These are phyloP conservation scores for Globisporangium apiculatum DNA, from an alignment of 352 stramenopile genomes.

Conservation along the genomic window DNA sequence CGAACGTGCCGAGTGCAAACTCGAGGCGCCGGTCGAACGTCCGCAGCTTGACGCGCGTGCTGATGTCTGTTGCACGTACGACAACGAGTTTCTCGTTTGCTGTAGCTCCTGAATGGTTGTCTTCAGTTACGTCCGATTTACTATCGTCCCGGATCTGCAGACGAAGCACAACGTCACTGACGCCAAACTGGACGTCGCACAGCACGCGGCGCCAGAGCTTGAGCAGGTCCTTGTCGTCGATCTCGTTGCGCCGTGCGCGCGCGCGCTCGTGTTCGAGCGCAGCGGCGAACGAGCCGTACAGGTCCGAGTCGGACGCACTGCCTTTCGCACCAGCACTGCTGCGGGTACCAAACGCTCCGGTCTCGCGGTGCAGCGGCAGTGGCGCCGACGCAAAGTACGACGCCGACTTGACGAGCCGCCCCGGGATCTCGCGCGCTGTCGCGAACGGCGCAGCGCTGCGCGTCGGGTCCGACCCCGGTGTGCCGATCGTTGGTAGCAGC, in stretches of 20 bases:
- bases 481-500: neutral
- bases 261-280: constrained; percentile 31
- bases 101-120: neutral
- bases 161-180: constrained; percentile 40
- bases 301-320: constrained; percentile 20
- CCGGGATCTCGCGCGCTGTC: constrained; percentile 10
- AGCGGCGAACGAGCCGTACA: constrained; percentile 29
- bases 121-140: neutral
- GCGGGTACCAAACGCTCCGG: neutral
- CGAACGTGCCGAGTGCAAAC: constrained; percentile 67
- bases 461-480: constrained; percentile 9
- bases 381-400: constrained; percentile 16
- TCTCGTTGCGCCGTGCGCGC: constrained; percentile 35
- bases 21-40: constrained; percentile 64
- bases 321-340: constrained; percentile 7
- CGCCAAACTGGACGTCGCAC: constrained; percentile 49
- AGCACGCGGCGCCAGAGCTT: constrained; percentile 76
- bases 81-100: constrained; percentile 40
- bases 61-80: constrained; percentile 49
- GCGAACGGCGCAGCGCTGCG: constrained; percentile 1
- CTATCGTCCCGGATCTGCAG: constrained; percentile 49
- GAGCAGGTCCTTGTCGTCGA: constrained; percentile 59
- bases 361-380: neutral
- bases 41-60: constrained; percentile 48
- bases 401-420: constrained; percentile 15